A percentile compares a stretch with the other conserved stretches of the same genome.
Evolutionary conservation across 345 rosid species (phyloP).

Genomic region (Populus euphratica): DNA sequence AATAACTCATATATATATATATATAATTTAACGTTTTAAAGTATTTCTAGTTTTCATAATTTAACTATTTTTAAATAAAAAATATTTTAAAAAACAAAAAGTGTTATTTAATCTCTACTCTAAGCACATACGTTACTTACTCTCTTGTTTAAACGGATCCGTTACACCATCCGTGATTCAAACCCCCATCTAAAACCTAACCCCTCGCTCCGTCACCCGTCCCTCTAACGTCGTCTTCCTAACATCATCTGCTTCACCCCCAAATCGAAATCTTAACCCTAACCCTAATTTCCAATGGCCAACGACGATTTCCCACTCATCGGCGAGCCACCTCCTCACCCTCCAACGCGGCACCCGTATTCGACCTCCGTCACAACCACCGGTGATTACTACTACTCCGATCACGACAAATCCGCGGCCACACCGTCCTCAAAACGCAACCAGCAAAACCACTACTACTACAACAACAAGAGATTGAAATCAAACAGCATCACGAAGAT

Average conservation of each 20-base stretch:
- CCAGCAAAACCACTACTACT: conserved; percentile 3
- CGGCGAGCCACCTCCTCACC: conserved; percentile 5
- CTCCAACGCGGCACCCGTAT: conserved; percentile 10
- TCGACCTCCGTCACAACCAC: conserved; percentile 8
- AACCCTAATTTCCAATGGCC: conserved; percentile 9
- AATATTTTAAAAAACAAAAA: no score
- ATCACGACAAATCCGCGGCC: conserved; percentile 10
- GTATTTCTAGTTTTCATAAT: no score
- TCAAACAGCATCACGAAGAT: not conserved
- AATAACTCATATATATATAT: no score
- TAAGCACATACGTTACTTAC: not conserved
- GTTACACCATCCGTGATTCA: conserved; percentile 7
- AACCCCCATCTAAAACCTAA: not conserved
- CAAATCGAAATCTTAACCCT: not conserved
- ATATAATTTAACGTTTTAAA: no score
- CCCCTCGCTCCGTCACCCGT: conserved; percentile 9
- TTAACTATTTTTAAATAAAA: not conserved
- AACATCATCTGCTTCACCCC: not conserved
- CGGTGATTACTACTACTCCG: conserved; percentile 17
- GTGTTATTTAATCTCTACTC: not conserved
- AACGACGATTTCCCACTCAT: conserved; percentile 21
- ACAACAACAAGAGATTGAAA: conserved; percentile 18
- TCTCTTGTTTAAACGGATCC: conserved; percentile 23
- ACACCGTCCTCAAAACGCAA: conserved; percentile 30
- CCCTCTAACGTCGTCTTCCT: conserved; percentile 22